Evolutionary conservation across 371 early-diverging fungal genomes (phyloP).

Genomic region (Mortierella sp.): DNA sequence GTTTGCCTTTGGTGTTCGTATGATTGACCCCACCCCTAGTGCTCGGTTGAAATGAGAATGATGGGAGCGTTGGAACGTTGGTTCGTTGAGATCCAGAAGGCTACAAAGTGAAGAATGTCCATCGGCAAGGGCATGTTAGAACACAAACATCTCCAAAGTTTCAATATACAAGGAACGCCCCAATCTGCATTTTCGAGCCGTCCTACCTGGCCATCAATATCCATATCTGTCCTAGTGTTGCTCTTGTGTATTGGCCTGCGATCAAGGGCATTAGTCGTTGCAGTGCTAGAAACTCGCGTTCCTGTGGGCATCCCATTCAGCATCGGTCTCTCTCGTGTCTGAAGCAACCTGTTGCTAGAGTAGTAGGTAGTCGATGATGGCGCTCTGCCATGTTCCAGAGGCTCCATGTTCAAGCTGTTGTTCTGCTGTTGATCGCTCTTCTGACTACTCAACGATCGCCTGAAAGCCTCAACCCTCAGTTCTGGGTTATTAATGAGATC

Average conservation of each 20-base stretch:
- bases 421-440: constrained; percentile 4
- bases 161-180: no score
- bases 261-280: background rate
- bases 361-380: background rate
- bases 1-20: background rate
- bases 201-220: background rate
- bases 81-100: background rate
- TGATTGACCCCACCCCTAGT: background rate
- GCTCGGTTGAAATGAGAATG: background rate
- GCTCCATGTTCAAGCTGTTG: background rate
- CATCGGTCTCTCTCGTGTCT: background rate
- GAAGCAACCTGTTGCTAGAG: background rate
- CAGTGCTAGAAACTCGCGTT: background rate
- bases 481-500: constrained; percentile 40
- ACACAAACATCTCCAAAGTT: no score
- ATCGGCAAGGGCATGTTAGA: background rate
- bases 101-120: background rate
- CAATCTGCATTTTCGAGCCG: background rate
- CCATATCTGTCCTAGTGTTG: background rate
- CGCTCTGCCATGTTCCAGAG: background rate
- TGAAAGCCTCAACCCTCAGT: constrained; percentile 24
- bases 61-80: background rate
- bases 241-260: background rate
- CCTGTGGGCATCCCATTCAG: background rate
- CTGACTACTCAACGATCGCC: constrained; percentile 27